Base-by-base conservation (phyloP, 208 protist species). In the Leishmania amazonensis region DNA sequence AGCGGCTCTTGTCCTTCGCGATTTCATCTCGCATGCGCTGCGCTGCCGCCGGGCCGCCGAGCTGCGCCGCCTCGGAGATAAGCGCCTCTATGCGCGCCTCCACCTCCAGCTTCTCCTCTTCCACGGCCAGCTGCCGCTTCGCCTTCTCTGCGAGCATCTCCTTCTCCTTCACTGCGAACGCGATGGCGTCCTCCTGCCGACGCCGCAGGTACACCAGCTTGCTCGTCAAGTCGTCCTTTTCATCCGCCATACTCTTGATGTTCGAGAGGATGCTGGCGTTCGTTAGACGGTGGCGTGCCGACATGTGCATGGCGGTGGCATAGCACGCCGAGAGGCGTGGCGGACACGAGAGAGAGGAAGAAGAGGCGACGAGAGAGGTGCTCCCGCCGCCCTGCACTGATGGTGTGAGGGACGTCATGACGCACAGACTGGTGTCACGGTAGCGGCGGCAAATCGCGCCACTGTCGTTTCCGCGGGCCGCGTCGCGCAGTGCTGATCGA, bases 131-230 rank as follows among this genome's bases (percentile, higher is more conserved):
- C 78, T 97, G 93, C 65, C 83, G 84, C 85, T 94, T 94, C 8
- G 91, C 91, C 79, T 96, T 94, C 62, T 84, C 87, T 8, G 88
- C 79, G 47, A 95, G 85, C 54, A 91, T 40, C 58, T 96, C 91
- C 74, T 95, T 96, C 58, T 96, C 93, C 87, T 96, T 95, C 9
- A 92, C 80, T 0, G 94, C 90, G 79, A 89, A 97, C 62, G 87
- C 89, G 5, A 96, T 65, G 2, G 94, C 91, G 72, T 97, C 94
- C 81, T 91, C 76, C 86, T 97, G 94, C 6, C 94, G 86, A n/a
- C 82, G 88, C 38, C 73, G 83, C 31, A 91, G 75, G 81, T 96
- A 96, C 49, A 93, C 89, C 21, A 92, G n/a, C 80, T 97, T 97
- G 67, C 85, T 92, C 1, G 94, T 91, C 65, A 88, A 35, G 77